Evolutionary conservation across 108 stramenopile genomes (phyloP), one percentile per base, ranked within the genome.

Genomic region (Heterococcus sp.): DNA sequence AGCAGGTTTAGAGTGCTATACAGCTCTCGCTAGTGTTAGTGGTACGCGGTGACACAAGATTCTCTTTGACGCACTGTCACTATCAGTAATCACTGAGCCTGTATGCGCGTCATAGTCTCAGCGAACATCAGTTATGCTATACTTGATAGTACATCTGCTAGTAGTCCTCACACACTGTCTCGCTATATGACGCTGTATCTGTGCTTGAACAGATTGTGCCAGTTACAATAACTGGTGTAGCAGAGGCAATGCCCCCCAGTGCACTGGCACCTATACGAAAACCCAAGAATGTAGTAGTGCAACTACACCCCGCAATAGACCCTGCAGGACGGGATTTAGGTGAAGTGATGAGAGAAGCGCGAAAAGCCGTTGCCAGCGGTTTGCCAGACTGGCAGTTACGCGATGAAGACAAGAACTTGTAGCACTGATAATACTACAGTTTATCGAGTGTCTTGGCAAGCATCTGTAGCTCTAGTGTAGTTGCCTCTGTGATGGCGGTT

Each of bases 221-320:
- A 5, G 34, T 81, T 32, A 72, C 68, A 71, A 81, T 81, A 46
- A 63, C 58, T 1, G 79, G 79, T 35, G 79, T 81, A 26, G 36
- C 72, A 0, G 65, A 73, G 29, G 79, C 69, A 37, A 81, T 81
- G 79, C 79, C 79, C 32, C 65, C 72, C 38, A 37, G 46, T n/a
- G 79, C 79, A 65, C 35, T 81, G 68, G 79, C 79, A 28, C 79
- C 79, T 8, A 65, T 81, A 0, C 31, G 40, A 63, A 81, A 81
- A 72, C 46, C 46, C 46, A 21, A 8, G 14, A 21, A 14, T 8
- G 21, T 21, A 21, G 21, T 58, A 8, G 46, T 58, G 14, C n/a
- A n/a, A n/a, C 8, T 58, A 8, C 46, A 58, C 46, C 14, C 46
- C 14, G 14, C 46, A 8, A 21, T 58, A 58, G 46, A 58, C 46